These are phyloP conservation scores for Pythium myriotylum DNA, from an alignment of 352 stramenopile genomes.

Conservation along the genomic window DNA sequence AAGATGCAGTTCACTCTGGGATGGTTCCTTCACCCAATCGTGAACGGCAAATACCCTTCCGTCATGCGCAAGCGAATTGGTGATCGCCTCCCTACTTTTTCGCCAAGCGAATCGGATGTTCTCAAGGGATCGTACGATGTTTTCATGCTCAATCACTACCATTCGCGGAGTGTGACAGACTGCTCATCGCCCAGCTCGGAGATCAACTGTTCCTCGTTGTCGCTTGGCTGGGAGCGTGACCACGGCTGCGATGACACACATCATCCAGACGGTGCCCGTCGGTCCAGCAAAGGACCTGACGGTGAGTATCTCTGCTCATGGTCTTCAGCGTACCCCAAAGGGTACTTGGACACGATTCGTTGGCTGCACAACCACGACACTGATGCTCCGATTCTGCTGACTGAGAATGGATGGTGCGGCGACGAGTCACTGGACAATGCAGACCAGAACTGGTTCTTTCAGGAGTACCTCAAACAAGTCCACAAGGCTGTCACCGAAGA, in stretches of 20 bases:
- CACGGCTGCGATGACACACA: slow-evolving; percentile 56
- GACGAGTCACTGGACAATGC: slow-evolving; percentile 61
- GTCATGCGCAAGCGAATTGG: slow-evolving; percentile 87
- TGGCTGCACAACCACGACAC: slow-evolving; percentile 56
- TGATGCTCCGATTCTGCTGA: slow-evolving; percentile 51
- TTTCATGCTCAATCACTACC: slow-evolving; percentile 96
- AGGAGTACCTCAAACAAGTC: slow-evolving; percentile 53
- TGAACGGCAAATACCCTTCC: slow-evolving; percentile 90
- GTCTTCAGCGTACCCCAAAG: slow-evolving; percentile 55
- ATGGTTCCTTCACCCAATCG: slow-evolving; percentile 93
- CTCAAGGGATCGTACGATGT: slow-evolving; percentile 92
- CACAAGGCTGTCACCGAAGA: slow-evolving; percentile 58
- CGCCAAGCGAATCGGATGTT: slow-evolving; percentile 58
- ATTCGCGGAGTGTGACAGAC: slow-evolving; percentile 13
- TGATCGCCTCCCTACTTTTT: slow-evolving; percentile 87
- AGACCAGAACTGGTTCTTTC: slow-evolving; percentile 69
- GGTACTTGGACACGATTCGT: slow-evolving; percentile 61
- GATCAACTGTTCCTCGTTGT: slow-evolving; percentile 48
- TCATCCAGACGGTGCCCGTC: slow-evolving; percentile 57
- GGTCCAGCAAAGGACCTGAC: slow-evolving; percentile 40
- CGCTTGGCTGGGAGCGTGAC: slow-evolving; percentile 50
- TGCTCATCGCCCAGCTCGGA: slow-evolving; percentile 42
- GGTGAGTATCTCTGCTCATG: slow-evolving; percentile 44
- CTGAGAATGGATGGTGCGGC: slow-evolving; percentile 71
- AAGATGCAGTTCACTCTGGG: slow-evolving; percentile 90